Percentiles rank a stretch among this genome's conserved stretches.
Evolutionary conservation across 345 rosid genomes (phyloP).

Genomic region (Dovyalis caffra): DNA sequence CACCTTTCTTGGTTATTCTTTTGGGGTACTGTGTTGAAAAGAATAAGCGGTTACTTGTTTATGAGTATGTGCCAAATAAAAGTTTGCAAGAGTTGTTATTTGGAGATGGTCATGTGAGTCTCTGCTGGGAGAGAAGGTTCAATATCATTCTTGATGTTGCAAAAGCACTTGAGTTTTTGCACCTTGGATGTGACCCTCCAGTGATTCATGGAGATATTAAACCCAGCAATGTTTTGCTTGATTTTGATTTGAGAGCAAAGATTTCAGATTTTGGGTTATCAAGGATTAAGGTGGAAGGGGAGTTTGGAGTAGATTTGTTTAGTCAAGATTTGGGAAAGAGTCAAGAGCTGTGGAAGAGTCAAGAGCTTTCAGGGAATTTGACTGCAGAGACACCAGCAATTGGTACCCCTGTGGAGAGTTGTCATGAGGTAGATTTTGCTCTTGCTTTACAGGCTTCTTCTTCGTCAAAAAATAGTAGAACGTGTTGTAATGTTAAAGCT

Average conservation of each 20-base stretch:
- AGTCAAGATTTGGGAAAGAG: constrained; percentile 84
- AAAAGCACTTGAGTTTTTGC: constrained; percentile 80
- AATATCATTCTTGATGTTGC: constrained; percentile 75
- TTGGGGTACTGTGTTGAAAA: constrained; percentile 88
- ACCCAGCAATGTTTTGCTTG: constrained; percentile 91
- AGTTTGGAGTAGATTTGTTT: constrained; percentile 71
- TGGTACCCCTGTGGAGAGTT: constrained; percentile 29
- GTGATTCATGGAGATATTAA: constrained; percentile 96
- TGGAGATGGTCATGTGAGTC: constrained; percentile 47
- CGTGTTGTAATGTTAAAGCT: constrained; percentile 50
- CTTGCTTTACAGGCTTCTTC: constrained; percentile 94
- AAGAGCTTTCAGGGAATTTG: constrained; percentile 62
- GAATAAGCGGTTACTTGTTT: constrained; percentile 68
- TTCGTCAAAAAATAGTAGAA: constrained; percentile 71
- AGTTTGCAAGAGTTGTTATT: constrained; percentile 84
- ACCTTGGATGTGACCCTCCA: constrained; percentile 87
- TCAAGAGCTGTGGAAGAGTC: constrained; percentile 67
- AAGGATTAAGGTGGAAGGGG: constrained; percentile 79
- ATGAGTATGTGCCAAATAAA: constrained; percentile 92
- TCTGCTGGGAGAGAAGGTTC: constrained; percentile 80
- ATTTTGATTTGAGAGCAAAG: constrained; percentile 78
- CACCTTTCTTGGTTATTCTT: constrained; percentile 70
- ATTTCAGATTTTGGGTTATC: constrained; percentile 94
- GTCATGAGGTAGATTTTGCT: constrained; percentile 79
- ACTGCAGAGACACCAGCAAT: constrained; percentile 38